Conservation (phyloP, 2,329 filamentous ascomycete species). For the Chaetomiaceae sp. region DNA sequence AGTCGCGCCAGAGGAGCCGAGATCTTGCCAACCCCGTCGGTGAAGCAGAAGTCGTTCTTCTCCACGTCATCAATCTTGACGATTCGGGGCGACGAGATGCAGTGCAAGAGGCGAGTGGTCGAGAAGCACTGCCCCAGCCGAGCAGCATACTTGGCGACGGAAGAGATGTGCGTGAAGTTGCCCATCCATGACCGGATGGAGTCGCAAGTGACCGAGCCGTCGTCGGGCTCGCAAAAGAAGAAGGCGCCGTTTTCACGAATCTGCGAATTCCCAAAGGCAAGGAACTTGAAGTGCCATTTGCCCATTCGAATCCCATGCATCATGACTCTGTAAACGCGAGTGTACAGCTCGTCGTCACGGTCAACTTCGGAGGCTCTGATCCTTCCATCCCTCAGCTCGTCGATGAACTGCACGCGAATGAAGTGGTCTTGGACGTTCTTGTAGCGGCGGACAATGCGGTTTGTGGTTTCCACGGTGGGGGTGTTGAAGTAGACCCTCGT, state of each 20-base stretch:
- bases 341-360: slow-evolving; percentile 66
- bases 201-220: slow-evolving; percentile 58
- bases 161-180: slow-evolving; percentile 71
- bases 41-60: slow-evolving; percentile 68
- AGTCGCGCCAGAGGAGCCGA: slow-evolving; percentile 71
- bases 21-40: slow-evolving; percentile 92
- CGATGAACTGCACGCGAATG: slow-evolving; percentile 81
- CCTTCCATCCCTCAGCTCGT: slow-evolving; percentile 63
- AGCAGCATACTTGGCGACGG: slow-evolving; percentile 85
- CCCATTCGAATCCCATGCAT: slow-evolving; percentile 77
- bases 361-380: slow-evolving; percentile 53
- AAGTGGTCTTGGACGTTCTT: slow-evolving; percentile 69
- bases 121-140: slow-evolving; percentile 94
- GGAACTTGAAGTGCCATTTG: slow-evolving; percentile 77
- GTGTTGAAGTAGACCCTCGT: slow-evolving; percentile 75
- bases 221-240: slow-evolving; percentile 67
- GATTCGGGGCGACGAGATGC: slow-evolving; percentile 55
- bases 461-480: slow-evolving; percentile 79
- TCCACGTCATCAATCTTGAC: slow-evolving; percentile 67
- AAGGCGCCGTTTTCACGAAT: slow-evolving; percentile 88
- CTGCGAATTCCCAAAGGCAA: slow-evolving; percentile 94
- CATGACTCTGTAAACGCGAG: slow-evolving; percentile 66
- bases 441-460: slow-evolving; percentile 76
- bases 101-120: slow-evolving; percentile 72
- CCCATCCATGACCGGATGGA: slow-evolving; percentile 86